A percentile compares a stretch with the other conserved stretches of the same genome.
Evolutionary conservation across 2,329 filamentous ascomycete genomes (phyloP).

Genomic region (Moelleriella libera): DNA sequence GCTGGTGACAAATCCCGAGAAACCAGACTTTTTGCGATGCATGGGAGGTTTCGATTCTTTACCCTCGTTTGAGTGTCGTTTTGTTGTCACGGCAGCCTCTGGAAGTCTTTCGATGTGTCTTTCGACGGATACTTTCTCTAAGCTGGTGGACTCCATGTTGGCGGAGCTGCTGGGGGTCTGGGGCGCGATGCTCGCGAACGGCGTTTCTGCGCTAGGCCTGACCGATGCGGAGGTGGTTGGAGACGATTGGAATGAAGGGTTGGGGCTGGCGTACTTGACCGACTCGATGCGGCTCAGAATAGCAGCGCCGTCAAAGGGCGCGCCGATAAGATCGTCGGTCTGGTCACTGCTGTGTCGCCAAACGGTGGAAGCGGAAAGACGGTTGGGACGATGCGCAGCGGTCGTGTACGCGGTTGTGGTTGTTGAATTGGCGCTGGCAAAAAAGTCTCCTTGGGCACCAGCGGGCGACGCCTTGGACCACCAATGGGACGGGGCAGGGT

Average conservation of each 20-base stretch:
- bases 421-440: slow-evolving; percentile 13
- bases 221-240: slow-evolving; percentile 19
- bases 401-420: slow-evolving; percentile 5
- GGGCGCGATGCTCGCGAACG: slow-evolving; percentile 37
- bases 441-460: slow-evolving; percentile 30
- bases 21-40: slow-evolving; percentile 72
- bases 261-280: slow-evolving; percentile 23
- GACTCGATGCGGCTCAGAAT: slow-evolving; percentile 48
- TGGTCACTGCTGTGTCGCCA: slow-evolving; percentile 12
- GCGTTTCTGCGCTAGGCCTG: slow-evolving; percentile 39
- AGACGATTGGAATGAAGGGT: slow-evolving; percentile 15
- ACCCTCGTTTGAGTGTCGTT: slow-evolving; percentile 69
- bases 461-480: slow-evolving; percentile 32
- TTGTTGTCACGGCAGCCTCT: slow-evolving; percentile 37
- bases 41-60: slow-evolving; percentile 47
- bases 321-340: slow-evolving; percentile 48
- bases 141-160: slow-evolving; percentile 23
- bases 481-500: slow-evolving; percentile 23
- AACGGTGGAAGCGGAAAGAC: slow-evolving; percentile 8
- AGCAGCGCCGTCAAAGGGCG: slow-evolving; percentile 49
- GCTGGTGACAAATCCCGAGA: slow-evolving; percentile 78
- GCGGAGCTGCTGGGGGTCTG: slow-evolving; percentile 47
- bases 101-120: slow-evolving; percentile 16
- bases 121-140: slow-evolving; percentile 19
- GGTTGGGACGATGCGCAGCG: slow-evolving; percentile 7